phyloP scores from a whole-genome alignment of 192 early-diverging fungal genomes.

The Coemansia sp. region DNA sequence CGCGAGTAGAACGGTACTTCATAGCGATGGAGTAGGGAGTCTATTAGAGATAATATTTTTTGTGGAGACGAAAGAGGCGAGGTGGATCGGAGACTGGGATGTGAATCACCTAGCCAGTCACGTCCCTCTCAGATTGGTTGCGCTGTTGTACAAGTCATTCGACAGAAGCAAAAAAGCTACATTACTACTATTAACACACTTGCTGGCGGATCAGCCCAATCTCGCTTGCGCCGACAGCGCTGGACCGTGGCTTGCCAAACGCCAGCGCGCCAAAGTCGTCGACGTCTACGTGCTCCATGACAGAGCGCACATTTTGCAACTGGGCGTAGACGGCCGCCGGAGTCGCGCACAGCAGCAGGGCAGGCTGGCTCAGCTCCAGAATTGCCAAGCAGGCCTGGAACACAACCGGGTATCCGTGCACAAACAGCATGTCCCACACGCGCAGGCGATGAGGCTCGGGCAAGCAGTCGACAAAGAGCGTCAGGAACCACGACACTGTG shows the following conservation, averaged over 20 bases:
- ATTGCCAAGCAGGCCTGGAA: constrained; percentile 55
- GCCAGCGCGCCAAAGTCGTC: constrained; percentile 42
- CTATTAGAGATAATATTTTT: neutral
- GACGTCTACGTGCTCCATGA: constrained; percentile 40
- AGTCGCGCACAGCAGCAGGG: constrained; percentile 48
- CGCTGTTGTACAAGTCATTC: neutral
- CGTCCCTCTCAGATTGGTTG: neutral
- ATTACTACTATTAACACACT: neutral
- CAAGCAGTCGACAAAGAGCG: constrained; percentile 54
- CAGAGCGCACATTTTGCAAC: constrained; percentile 50
- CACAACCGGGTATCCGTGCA: constrained; percentile 49
- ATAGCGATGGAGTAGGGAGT: constrained; percentile 52
- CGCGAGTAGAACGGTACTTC: constrained; percentile 90
- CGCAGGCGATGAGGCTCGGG: constrained; percentile 51
- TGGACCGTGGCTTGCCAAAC: constrained; percentile 14
- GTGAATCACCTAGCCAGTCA: neutral
- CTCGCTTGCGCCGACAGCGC: constrained; percentile 4
- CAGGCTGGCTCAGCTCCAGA: constrained; percentile 45
- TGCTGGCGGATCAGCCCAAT: constrained; percentile 20
- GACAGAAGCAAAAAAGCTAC: constrained; percentile 6
- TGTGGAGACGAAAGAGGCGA: neutral
- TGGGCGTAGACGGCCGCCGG: constrained; percentile 46
- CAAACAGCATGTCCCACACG: constrained; percentile 60
- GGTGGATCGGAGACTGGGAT: neutral
- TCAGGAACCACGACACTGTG: constrained; percentile 58